Conservation (phyloP, 108 stramenopile genomes). For the Cyclotella cryptica region DNA sequence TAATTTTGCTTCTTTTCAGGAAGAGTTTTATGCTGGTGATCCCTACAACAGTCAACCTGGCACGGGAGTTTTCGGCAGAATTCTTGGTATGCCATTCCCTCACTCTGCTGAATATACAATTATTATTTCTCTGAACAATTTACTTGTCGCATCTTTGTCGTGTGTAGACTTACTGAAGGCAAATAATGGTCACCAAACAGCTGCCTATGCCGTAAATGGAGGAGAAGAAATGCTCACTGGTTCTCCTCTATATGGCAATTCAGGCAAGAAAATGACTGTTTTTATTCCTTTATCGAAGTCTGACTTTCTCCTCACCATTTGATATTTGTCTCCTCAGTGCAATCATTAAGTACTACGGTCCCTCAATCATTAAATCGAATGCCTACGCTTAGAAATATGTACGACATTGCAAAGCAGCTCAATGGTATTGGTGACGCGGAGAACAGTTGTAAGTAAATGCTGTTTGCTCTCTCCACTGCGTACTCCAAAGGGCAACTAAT, state of each 20-base stretch:
- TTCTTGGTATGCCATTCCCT: conserved; percentile 22
- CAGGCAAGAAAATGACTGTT: background rate
- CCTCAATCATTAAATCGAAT: conserved; percentile 19
- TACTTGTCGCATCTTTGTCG: background rate
- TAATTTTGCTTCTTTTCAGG: background rate
- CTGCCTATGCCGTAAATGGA: conserved; percentile 25
- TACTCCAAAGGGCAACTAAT: background rate
- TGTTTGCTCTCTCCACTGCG: background rate
- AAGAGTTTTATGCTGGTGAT: conserved; percentile 25
- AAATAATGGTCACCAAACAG: conserved; percentile 26
- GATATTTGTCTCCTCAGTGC: conserved; percentile 1
- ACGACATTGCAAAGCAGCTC: conserved; percentile 32
- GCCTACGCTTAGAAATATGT: conserved; percentile 28
- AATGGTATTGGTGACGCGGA: conserved; percentile 34
- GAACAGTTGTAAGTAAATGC: conserved; percentile 16
- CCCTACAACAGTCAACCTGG: conserved; percentile 29
- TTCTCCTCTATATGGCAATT: conserved; percentile 13
- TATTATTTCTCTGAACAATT: background rate
- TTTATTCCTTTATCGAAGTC: background rate
- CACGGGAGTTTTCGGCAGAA: conserved; percentile 49
- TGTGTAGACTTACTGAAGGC: background rate
- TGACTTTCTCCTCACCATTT: background rate
- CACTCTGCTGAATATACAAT: background rate
- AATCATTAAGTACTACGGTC: background rate
- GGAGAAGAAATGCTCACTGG: conserved; percentile 35